phyloP scores from a whole-genome alignment of 2,329 filamentous ascomycete genomes.

The Cordyceps cicadae region DNA sequence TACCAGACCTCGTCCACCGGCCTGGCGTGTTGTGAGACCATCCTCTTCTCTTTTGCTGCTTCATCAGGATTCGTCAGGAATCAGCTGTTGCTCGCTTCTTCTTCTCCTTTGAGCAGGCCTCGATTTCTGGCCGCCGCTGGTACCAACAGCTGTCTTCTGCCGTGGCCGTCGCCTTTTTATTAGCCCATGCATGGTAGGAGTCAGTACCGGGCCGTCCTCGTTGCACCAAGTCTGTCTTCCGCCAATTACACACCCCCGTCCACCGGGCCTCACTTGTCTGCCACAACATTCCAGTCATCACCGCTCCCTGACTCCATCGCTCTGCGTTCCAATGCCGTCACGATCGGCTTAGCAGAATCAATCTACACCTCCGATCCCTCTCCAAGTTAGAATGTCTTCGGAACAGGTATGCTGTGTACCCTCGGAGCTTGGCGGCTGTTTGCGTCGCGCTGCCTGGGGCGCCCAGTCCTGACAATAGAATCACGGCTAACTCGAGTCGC shows the following conservation, averaged over 20 bases:
- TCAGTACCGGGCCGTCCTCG: background rate
- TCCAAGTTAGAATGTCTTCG: constrained; percentile 26
- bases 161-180: background rate
- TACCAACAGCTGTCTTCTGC: background rate
- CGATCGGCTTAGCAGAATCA: constrained; percentile 16
- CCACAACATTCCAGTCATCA: constrained; percentile 24
- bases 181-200: background rate
- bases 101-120: constrained; percentile 8
- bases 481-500: background rate
- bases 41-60: background rate
- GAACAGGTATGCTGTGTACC: constrained; percentile 27
- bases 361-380: constrained; percentile 16
- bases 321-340: constrained; percentile 27
- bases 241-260: constrained; percentile 3
- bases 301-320: constrained; percentile 13
- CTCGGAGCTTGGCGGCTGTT: background rate
- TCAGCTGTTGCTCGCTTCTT: background rate
- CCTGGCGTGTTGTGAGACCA: background rate
- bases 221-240: background rate
- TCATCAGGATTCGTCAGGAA: background rate
- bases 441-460: background rate
- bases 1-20: constrained; percentile 7
- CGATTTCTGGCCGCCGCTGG: constrained; percentile 6
- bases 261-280: constrained; percentile 9
- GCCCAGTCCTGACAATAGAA: background rate